Conservation (phyloP, 1,284 basidiomycete genomes). For the Leccinum fuscescens region DNA sequence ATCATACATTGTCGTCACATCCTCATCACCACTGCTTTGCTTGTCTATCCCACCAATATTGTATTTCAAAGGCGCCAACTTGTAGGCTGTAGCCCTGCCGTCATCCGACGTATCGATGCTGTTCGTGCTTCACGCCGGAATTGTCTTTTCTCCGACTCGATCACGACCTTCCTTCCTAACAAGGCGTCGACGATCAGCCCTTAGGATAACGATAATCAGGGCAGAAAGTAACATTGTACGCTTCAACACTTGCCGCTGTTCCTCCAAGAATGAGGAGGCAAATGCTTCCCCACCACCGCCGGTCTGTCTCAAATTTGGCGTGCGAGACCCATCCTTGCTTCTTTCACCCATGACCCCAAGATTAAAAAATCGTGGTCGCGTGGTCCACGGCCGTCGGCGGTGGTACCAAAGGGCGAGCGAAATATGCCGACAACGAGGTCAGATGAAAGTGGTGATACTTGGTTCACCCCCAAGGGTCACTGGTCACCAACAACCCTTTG, state of each 20-base stretch:
- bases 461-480: conserved; percentile 3
- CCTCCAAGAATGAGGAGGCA: conserved; percentile 9
- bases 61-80: conserved; percentile 14
- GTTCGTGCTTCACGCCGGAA: conserved; percentile 22
- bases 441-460: conserved; percentile 2
- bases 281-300: conserved; percentile 2
- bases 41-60: conserved; percentile 17
- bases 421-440: conserved; percentile 19
- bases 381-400: conserved; percentile 1
- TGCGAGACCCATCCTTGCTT: conserved; percentile 11
- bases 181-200: conserved; percentile 17
- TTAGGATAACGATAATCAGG: conserved; percentile 17
- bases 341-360: conserved; percentile 8
- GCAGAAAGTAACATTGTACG: not conserved
- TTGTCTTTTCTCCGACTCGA: conserved; percentile 10
- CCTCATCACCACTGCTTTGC: conserved; percentile 13
- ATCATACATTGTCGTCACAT: conserved; percentile 14
- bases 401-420: conserved; percentile 2
- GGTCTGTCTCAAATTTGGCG: conserved; percentile 1
- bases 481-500: not conserved
- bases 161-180: conserved; percentile 19
- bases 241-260: not conserved
- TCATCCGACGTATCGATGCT: conserved; percentile 3
- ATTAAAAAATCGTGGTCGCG: conserved; percentile 26
- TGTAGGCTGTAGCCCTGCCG: conserved; percentile 16